Base-by-base conservation (phyloP, 495 filamentous ascomycete species). In the Astrocystis sublimbata region DNA sequence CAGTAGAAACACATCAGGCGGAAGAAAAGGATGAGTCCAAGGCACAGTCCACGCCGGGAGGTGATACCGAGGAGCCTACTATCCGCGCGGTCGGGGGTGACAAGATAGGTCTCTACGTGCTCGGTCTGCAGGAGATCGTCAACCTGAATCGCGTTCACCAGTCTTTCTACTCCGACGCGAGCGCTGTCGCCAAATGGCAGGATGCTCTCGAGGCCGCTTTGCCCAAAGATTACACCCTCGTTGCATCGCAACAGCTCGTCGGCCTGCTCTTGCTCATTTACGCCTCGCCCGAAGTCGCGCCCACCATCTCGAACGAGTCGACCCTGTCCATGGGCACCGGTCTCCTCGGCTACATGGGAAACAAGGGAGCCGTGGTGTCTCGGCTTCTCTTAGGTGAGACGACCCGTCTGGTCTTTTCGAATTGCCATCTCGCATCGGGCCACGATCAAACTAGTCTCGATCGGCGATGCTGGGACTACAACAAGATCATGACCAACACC, bases 81-180 rank as follows among this genome's bases (percentile, higher is more conserved):
- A 58, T 76, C 21, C 69, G 73, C 33, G 40, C 75, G 13, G 60
- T 73, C 5, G 79, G 79, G 45, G 78, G 76, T 8, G 83, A 87
- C 15, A 88, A 92, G 58, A 81, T 97, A 43, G 93, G 88, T 23
- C 81, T 99, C 19, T 99, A 98, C 71, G 92, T 91, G 10, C 78
- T 98, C 5, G 93, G 91, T 1, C 75, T 98, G 43, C 94, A 98
- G 65, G 94, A 98, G 68, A 83, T 98, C 40, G 89, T 98, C 24
- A 92, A 97, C 75, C 78, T 98, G 51, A 88, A 85, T 13, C 89
- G 88, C 30, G 79, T 81, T 8, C 70, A 75, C 35, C 80, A 80
- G 58, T 85, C 83, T 61, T 74, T 87, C 46, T 96, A 89, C 70
- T 85, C 83, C 12, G 93, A 97, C 69, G 82, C 87, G 1, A 76